Evolutionary conservation across 495 filamentous ascomycete species (phyloP), one percentile per base, ranked within the genome.

Genomic region (Aspergillus diversus): DNA sequence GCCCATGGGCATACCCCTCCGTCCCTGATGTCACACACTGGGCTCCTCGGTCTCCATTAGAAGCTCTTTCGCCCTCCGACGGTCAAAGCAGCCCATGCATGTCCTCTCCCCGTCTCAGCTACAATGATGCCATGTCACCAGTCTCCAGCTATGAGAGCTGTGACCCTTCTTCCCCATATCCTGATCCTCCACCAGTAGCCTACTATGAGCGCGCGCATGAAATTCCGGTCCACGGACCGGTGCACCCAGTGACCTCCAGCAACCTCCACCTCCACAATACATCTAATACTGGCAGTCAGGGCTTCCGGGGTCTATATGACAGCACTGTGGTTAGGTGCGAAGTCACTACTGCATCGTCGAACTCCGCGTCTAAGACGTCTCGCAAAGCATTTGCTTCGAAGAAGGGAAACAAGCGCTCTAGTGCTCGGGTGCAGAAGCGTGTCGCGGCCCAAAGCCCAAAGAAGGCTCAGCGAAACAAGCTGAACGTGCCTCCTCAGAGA

Each of bases 61-160:
- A 57, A 16, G 55, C 51, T 16, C 16, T 39, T 42, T 56, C 60
- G n/a, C 60, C 60, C 7, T 47, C 60, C 6, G 60, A 63, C 32
- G 42, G 43, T 33, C 60, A 51, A 33, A 63, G 53, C 53, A 63
- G 46, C 50, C 17, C 35, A 4, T 56, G 32, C 53, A 63, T 66
- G 32, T 71, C 73, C 1, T 63, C 67, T 5, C 27, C 51, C 13
- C 8, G 62, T 15, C 66, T 57, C 55, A 67, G 33, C 15, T 63
- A 66, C n/a, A 69, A 74, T 7, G 72, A 76, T 8, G 32, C 66
- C 17, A 33, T 60, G 35, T 57, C 65, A n/a, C 54, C 21, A 32
- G 50, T 31, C 31, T 62, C 48, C 21, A 61, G 71, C 7, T 58
- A 66, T 35, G 53, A 53, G 15, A 43, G 53, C 7, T 71, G 66